Evolutionary conservation across 192 early-diverging fungal genomes (phyloP).

Genomic region (Podila epicladia): DNA sequence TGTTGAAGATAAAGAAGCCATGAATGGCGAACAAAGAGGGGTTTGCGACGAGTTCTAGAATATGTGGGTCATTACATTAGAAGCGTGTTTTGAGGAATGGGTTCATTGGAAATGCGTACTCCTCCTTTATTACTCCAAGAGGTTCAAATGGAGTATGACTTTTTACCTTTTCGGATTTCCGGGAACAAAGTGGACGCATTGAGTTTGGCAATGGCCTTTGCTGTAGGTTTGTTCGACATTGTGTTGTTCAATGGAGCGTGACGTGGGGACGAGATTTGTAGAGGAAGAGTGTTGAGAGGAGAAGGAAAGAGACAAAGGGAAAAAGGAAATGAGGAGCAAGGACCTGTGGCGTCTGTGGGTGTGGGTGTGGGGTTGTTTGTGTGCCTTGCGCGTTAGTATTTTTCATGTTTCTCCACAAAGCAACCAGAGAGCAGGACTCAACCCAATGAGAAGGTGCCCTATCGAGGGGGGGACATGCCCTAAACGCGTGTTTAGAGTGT

Average conservation of each 20-base stretch:
- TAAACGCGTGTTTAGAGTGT: no score
- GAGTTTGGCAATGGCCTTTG: constrained; percentile 49
- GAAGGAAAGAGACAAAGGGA: not conserved
- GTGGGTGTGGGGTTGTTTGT: no score
- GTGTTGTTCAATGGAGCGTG: not conserved
- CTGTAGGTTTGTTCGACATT: constrained; percentile 37
- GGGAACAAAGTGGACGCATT: constrained; percentile 47
- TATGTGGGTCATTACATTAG: not conserved
- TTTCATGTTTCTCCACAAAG: not conserved
- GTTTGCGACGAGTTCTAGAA: constrained; percentile 24
- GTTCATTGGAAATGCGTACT: no score
- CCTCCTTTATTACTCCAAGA: no score
- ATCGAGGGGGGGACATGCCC: not conserved
- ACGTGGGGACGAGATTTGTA: not conserved
- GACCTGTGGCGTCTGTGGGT: not conserved
- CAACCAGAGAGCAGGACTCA: not conserved
- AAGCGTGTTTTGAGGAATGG: no score
- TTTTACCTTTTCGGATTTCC: constrained; percentile 37
- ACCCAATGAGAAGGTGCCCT: not conserved
- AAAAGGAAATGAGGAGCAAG: not conserved
- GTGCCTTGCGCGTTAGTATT: not conserved
- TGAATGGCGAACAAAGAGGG: constrained; percentile 42
- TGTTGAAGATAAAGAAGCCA: constrained; percentile 42
- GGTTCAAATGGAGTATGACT: not conserved
- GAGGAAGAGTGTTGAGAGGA: constrained; percentile 1